These are phyloP conservation scores for Delitschia confertaspora DNA, from an alignment of 495 filamentous ascomycete genomes.

Conservation along the genomic window DNA sequence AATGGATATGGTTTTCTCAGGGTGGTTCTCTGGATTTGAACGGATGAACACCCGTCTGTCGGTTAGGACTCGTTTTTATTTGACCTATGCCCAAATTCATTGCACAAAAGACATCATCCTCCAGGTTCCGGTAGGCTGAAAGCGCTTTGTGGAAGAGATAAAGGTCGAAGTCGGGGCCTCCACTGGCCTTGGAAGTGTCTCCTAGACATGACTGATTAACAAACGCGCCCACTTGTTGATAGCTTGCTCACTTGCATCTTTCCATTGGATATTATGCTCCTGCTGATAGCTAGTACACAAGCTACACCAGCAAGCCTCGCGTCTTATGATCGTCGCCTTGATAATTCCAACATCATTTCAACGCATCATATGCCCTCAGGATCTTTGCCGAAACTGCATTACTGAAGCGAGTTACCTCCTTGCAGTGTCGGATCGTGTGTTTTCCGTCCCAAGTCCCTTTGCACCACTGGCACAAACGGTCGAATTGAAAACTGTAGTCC, in stretches of 20 bases:
- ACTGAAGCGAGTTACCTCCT: too few relatives aligned
- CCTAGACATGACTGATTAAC: slow-evolving; percentile 3
- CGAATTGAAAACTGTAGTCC: too few relatives aligned
- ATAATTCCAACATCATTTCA: slow-evolving; percentile 16
- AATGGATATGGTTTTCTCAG: too few relatives aligned
- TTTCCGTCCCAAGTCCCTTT: too few relatives aligned
- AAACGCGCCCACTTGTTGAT: too few relatives aligned
- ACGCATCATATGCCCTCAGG: background rate
- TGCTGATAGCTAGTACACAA: too few relatives aligned
- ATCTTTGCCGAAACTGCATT: too few relatives aligned
- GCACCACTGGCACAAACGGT: too few relatives aligned
- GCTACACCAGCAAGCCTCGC: too few relatives aligned
- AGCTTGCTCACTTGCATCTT: background rate
- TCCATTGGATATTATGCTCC: background rate
- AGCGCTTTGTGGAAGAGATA: background rate
- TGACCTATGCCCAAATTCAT: slow-evolving; percentile 3
- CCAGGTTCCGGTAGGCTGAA: background rate
- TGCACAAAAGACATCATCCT: slow-evolving; percentile 11
- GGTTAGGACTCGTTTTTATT: background rate
- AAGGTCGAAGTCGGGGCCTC: background rate
- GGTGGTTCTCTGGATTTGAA: too few relatives aligned
- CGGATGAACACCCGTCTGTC: background rate
- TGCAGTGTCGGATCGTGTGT: too few relatives aligned
- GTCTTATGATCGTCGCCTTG: background rate
- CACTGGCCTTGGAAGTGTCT: background rate